These are phyloP conservation scores for Narthecium ossifragum DNA, from an alignment of 106 monocot species.

Conservation along the genomic window DNA sequence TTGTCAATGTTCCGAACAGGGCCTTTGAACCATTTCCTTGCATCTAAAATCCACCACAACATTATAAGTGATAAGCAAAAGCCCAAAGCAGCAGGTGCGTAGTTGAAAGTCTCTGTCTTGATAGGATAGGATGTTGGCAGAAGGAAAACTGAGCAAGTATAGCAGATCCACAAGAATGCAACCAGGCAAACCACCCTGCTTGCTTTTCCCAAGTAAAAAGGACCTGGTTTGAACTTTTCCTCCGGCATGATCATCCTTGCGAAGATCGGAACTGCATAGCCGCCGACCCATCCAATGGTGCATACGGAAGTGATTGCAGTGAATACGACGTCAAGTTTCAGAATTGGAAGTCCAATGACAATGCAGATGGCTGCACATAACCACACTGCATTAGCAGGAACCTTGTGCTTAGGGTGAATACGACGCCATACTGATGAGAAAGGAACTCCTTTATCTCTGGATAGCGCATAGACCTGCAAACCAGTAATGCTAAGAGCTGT, in stretches of 20 bases:
- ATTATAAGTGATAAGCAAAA: slow-evolving; percentile 35
- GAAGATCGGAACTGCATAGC: slow-evolving; percentile 80
- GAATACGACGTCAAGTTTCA: slow-evolving; percentile 70
- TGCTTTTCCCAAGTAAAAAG: slow-evolving; percentile 67
- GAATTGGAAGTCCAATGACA: slow-evolving; percentile 63
- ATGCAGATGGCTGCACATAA: slow-evolving; percentile 53
- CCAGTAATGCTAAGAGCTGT: no score
- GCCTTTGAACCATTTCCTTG: slow-evolving; percentile 85
- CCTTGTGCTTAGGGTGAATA: slow-evolving; percentile 68
- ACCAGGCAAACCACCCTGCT: slow-evolving; percentile 63
- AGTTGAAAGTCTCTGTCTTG: slow-evolving; percentile 59
- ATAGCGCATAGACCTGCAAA: slow-evolving; percentile 68
- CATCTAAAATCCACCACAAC: slow-evolving; percentile 84
- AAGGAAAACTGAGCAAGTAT: slow-evolving; percentile 76
- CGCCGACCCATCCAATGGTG: slow-evolving; percentile 76
- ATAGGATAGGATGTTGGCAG: slow-evolving; percentile 64
- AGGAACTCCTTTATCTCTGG: slow-evolving; percentile 59
- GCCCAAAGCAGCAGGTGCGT: slow-evolving; percentile 61
- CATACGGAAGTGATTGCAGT: slow-evolving; percentile 70
- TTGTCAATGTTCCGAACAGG: slow-evolving; percentile 67
- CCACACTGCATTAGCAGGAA: slow-evolving; percentile 81
- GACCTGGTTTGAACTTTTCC: slow-evolving; percentile 60
- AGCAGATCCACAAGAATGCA: slow-evolving; percentile 80
- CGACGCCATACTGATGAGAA: slow-evolving; percentile 70
- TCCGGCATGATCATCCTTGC: slow-evolving; percentile 79